Evolutionary conservation across 352 stramenopile genomes (phyloP).

Genomic region (Phytophthora multivora): DNA sequence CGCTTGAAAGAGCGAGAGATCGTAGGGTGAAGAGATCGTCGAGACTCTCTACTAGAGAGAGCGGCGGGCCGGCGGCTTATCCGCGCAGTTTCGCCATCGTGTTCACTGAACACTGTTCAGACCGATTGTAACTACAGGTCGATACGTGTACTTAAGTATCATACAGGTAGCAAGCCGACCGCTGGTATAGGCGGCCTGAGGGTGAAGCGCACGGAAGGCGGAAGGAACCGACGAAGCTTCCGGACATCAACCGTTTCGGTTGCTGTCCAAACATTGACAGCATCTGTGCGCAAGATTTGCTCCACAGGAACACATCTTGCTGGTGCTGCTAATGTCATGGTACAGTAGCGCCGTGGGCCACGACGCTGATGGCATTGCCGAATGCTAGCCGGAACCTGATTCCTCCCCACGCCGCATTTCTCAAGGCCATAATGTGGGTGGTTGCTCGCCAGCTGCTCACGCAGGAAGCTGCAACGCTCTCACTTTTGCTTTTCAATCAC

Average conservation of each 20-base stretch:
- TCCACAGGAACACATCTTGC: background rate
- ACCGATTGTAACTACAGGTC: background rate
- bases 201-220: constrained; percentile 11
- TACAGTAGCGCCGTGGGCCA: too few relatives aligned
- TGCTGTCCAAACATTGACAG: background rate
- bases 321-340: background rate
- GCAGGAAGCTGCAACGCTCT: background rate
- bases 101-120: background rate
- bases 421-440: constrained; percentile 15
- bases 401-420: constrained; percentile 3
- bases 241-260: constrained; percentile 6
- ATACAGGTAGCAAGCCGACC: background rate
- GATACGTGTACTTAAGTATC: background rate
- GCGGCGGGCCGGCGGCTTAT: constrained; percentile 1
- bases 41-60: constrained; percentile 1
- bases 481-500: constrained; percentile 11
- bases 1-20: background rate
- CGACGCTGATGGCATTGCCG: background rate
- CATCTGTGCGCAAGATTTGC: background rate
- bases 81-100: constrained; percentile 11
- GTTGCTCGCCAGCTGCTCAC: constrained; percentile 11
- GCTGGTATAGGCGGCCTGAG: background rate
- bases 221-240: constrained; percentile 19
- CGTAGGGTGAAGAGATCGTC: background rate
- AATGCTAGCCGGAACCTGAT: constrained; percentile 7